Evolutionary conservation across 352 stramenopile genomes (phyloP).

Genomic region (Blastocystis sp.): DNA sequence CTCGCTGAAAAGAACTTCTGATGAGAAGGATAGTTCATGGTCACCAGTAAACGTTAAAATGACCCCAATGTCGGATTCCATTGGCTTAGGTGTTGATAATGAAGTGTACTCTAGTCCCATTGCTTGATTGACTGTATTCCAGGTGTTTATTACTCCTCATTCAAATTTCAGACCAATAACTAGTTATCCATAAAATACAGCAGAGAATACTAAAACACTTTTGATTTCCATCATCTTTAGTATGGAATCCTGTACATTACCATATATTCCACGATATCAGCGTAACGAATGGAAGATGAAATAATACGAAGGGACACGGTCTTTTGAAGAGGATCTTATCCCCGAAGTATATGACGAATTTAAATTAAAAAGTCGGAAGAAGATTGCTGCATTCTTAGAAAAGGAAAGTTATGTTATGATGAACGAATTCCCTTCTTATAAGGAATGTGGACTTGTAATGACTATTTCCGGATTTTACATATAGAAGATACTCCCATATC

Average conservation of each 20-base stretch:
- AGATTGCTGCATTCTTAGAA: constrained; percentile 43
- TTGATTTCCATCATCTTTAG: background rate
- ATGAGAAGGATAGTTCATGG: constrained; percentile 33
- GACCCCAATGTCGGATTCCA: constrained; percentile 15
- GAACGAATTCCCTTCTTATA: constrained; percentile 19
- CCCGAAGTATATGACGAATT: background rate
- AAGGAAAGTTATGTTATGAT: constrained; percentile 25
- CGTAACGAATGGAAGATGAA: background rate
- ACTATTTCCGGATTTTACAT: background rate
- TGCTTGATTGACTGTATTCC: constrained; percentile 1
- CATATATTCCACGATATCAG: constrained; percentile 51
- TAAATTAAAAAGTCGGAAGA: background rate
- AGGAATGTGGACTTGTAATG: constrained; percentile 35
- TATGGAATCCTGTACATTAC: constrained; percentile 22
- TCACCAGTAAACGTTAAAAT: constrained; percentile 35
- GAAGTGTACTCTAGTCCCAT: constrained; percentile 45
- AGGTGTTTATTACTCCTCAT: constrained; percentile 15
- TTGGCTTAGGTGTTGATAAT: constrained; percentile 44
- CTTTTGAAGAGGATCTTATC: constrained; percentile 15
- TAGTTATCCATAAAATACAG: background rate
- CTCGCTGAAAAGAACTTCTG: constrained; percentile 1
- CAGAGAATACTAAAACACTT: background rate
- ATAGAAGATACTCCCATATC: constrained; percentile 24
- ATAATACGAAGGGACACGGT: background rate
- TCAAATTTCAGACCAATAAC: constrained; percentile 17